Base-by-base conservation (phyloP, 2,329 filamentous ascomycete genomes). In the Microdochium nivale region DNA sequence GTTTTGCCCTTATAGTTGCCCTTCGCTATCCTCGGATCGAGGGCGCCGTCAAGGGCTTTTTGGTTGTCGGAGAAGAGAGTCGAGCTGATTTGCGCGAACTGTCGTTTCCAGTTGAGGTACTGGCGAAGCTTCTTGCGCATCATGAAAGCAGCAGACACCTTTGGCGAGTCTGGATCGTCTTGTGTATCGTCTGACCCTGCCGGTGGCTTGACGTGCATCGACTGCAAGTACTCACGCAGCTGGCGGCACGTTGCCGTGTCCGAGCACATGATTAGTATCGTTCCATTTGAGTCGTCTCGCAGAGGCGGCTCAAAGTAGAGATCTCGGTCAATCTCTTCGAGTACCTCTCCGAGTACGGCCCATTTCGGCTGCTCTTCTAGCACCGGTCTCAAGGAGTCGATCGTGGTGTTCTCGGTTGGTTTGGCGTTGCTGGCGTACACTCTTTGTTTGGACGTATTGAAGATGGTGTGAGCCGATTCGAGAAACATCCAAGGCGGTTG, bases 321-420 rank as follows among this genome's bases (percentile, higher is more conserved):
- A 62, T 96, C 91, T 50, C 86, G 82, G 62, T 97, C 94, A 59
- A 99, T 96, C 68, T 99, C 94, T 56, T 92, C 86, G 3, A 99
- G 72, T 1, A 96, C 85, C 52, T 96, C 90, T n/a, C 89, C 86
- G 19, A 99, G 74, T 16, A 96, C 75, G 25, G 77, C 77, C 94
- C 94, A 99, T 65, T 99, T 99, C 2, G 94, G 94, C 59, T 95
- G 85, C 65, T 96, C 91, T 68, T 99, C 94, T 1, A 99, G 77
- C 0, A 95, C 86, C 1, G 92, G 89, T 3, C 82, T 77, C 8
- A 96, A 72, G 1, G 85, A 80, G 58, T 90, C 67, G 58, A 81
- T 62, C 62, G 74, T 63, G 16, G 71, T 70, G 40, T 75, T 67
- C 46, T 67, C 71, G 19, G 72, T 72, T 3, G 77, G 70, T 48